Base-by-base conservation (phyloP, 352 stramenopile genomes). In the Pythium guiyangense region DNA sequence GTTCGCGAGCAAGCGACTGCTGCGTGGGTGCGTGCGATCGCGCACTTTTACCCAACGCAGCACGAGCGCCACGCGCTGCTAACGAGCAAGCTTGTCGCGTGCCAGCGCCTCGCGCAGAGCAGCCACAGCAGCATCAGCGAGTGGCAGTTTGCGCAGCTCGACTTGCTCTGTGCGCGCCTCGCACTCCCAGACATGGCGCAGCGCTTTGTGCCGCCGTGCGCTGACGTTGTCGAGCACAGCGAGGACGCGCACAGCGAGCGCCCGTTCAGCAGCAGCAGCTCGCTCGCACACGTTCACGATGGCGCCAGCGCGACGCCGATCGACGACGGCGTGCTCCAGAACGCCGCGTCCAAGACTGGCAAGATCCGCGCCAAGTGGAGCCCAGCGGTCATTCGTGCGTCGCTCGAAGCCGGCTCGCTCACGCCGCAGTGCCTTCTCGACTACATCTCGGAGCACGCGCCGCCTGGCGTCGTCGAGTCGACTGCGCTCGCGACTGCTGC, bases 141-240 rank as follows among this genome's bases (percentile, higher is more conserved):
- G 29, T 90, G 74, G 74, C 78, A 78, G 42, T 91, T 86, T 64
- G 63, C 78, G 27, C 80, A 93, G 56, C 64, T 96, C 25, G 86
- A 96, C 45, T 51, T 96, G 25, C 69, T 96, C 26, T 96, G 86
- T 57, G 79, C 82, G 59, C 72, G 86, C 37, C 61, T 96, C 8
- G 62, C 84, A 5, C 62, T 90, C 20, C 82, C 80, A 35, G 86
- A 96, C 67, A 70, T 93, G 58, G 77, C 75, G 0, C 80, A 90
- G 61, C 63, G 63, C 2, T 96, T 96, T 62, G 82, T 94, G 11
- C 86, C 86, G 17, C 62, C 70, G 9, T 86, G 71, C 57, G 68
- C 80, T 12, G 74, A 91, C 59, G 60, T 90, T 44, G 59, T 92
- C 20, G 67, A 90, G 48, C 62, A 74, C 40, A 70, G 80, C 35